Conservation (phyloP, 495 filamentous ascomycete species). For the Hyaloscypha finlandica region DNA sequence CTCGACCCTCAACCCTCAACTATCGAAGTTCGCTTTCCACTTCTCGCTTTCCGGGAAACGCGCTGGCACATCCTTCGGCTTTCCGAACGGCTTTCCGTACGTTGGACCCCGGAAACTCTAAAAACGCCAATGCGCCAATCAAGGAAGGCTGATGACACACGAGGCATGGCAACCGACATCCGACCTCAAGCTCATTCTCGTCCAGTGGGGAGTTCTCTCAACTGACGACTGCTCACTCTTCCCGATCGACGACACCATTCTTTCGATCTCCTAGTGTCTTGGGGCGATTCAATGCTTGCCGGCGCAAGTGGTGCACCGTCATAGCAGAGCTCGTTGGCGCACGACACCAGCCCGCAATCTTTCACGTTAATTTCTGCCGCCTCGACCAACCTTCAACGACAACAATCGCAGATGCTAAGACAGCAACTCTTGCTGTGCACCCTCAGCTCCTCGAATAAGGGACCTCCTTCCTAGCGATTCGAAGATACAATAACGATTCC, state of each 20-base stretch:
- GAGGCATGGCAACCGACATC: not conserved
- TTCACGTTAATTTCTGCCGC: not conserved
- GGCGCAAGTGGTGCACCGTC: not conserved
- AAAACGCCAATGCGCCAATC: not conserved
- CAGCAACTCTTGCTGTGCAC: not conserved
- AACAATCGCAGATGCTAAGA: not conserved
- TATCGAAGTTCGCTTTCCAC: too few species aligned
- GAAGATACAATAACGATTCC: not conserved
- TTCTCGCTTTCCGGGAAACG: too few species aligned
- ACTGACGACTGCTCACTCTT: too few species aligned
- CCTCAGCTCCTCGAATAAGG: not conserved
- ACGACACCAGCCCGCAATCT: not conserved
- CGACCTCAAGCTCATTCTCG: not conserved
- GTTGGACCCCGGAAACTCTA: not conserved
- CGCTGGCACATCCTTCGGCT: too few species aligned
- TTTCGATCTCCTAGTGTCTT: not conserved
- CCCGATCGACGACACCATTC: not conserved
- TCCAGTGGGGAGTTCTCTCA: too few species aligned
- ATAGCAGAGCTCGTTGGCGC: not conserved
- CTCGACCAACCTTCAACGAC: not conserved
- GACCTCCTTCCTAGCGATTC: not conserved
- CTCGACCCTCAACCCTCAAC: too few species aligned
- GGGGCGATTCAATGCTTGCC: not conserved
- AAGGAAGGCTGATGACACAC: not conserved
- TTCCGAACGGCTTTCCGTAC: not conserved